phyloP scores from a whole-genome alignment of 164 flowering plant genomes.

The Chloranthus sessilifolius region DNA sequence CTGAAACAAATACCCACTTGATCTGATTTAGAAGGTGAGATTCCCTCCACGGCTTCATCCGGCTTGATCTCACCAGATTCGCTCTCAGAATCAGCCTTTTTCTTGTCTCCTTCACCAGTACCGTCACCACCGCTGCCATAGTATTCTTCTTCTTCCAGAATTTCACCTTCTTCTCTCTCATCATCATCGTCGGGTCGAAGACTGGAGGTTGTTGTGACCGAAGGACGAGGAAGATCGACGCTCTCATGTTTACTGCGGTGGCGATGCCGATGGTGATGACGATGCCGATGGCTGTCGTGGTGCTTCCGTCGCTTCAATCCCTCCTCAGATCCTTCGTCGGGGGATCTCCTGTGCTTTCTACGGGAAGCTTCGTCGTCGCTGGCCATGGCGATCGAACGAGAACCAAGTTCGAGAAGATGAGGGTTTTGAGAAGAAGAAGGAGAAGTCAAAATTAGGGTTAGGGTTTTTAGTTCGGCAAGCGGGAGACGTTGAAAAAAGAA shows the following conservation, averaged over 20 bases:
- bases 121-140: constrained; percentile 6
- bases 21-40: constrained; percentile 12
- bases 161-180: constrained; percentile 97
- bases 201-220: constrained; percentile 7
- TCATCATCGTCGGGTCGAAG: constrained; percentile 28
- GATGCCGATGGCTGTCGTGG: constrained; percentile 38
- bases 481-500: too few species aligned
- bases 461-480: too few species aligned
- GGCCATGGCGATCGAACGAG: constrained; percentile 61
- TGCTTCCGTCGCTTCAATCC: constrained; percentile 77
- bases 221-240: constrained; percentile 11
- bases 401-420: too few species aligned
- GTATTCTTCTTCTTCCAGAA: constrained; percentile 64
- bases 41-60: constrained; percentile 12
- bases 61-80: constrained; percentile 46
- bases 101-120: constrained; percentile 7
- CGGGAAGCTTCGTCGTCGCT: constrained; percentile 29
- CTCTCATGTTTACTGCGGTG: constrained; percentile 47
- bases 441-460: too few species aligned
- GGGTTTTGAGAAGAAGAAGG: too few species aligned
- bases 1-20: constrained; percentile 22
- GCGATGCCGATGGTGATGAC: constrained; percentile 35
- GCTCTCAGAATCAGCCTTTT: constrained; percentile 28
- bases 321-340: constrained; percentile 47
- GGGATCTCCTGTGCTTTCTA: constrained; percentile 19